Conservation (phyloP, 257 asterid genomes). For the Solanum appendiculatum region DNA sequence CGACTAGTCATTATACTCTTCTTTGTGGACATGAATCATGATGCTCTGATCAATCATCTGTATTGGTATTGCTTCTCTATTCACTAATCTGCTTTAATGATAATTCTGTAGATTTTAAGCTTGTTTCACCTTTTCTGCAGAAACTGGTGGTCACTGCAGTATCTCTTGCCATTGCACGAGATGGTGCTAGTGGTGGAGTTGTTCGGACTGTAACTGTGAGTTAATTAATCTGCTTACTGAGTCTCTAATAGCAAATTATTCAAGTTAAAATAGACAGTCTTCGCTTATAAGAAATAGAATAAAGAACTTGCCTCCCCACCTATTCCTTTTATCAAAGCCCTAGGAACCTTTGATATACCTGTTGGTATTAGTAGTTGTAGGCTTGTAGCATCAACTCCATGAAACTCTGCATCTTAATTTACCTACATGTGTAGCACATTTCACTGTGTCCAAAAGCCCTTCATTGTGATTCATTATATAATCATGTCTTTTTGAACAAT, state of each 20-base stretch:
- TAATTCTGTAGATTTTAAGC: background rate
- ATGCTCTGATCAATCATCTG: background rate
- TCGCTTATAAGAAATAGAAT: background rate
- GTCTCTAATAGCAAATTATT: background rate
- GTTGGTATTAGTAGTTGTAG: background rate
- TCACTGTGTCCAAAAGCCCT: background rate
- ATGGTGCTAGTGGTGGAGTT: conserved; percentile 98
- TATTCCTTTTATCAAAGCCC: background rate
- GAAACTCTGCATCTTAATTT: background rate
- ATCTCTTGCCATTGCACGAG: conserved; percentile 98
- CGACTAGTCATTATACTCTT: background rate
- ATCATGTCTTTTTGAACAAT: background rate
- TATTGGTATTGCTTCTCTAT: background rate
- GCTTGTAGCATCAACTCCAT: background rate
- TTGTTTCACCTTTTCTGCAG: conserved; percentile 19
- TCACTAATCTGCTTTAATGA: background rate
- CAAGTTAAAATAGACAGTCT: background rate
- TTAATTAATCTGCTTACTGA: background rate
- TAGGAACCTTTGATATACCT: background rate
- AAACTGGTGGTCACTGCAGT: conserved; percentile 83
- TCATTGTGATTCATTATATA: background rate
- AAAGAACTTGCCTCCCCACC: background rate
- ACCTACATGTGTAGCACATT: background rate
- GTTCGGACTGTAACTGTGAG: conserved; percentile 92
- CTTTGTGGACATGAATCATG: background rate